Percentiles rank a stretch among this genome's conserved stretches.
These are phyloP conservation scores for Helicostylum pulchrum DNA, from an alignment of 192 early-diverging fungal species.

Conservation along the genomic window DNA sequence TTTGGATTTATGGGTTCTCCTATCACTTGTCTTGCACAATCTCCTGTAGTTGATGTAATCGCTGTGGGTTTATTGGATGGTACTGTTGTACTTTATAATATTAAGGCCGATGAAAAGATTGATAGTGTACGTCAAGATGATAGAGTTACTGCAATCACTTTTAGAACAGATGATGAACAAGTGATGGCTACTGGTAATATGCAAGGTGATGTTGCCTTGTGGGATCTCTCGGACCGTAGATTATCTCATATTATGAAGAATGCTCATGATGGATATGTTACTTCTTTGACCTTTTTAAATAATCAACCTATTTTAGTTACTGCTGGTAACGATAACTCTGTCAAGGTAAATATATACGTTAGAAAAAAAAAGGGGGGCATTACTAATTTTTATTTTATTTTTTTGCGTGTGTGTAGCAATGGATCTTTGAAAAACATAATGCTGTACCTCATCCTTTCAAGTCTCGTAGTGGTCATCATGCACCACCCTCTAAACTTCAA, in stretches of 20 bases:
- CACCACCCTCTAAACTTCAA: conserved; percentile 76
- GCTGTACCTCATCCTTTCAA: conserved; percentile 79
- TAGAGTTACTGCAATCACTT: conserved; percentile 85
- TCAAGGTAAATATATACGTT: conserved; percentile 59
- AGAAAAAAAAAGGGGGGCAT: not conserved
- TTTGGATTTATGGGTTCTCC: conserved; percentile 73
- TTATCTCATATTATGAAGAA: conserved; percentile 78
- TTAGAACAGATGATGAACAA: conserved; percentile 85
- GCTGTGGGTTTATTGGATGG: conserved; percentile 92
- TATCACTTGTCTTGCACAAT: conserved; percentile 77
- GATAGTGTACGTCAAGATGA: conserved; percentile 81
- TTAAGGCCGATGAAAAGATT: conserved; percentile 74
- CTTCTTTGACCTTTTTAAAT: conserved; percentile 74
- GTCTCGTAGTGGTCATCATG: conserved; percentile 81
- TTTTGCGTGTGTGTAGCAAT: conserved; percentile 54
- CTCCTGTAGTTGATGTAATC: conserved; percentile 91
- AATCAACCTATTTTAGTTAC: conserved; percentile 87
- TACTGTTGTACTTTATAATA: conserved; percentile 79
- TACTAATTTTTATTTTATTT: not conserved
- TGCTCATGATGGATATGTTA: conserved; percentile 78
- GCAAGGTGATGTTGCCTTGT: conserved; percentile 85
- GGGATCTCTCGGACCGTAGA: conserved; percentile 83
- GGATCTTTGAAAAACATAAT: conserved; percentile 90
- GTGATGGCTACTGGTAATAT: conserved; percentile 91
- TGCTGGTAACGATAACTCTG: conserved; percentile 84